Conservation (phyloP, 441 rosid genomes). For the Erodium chrysanthum region DNA sequence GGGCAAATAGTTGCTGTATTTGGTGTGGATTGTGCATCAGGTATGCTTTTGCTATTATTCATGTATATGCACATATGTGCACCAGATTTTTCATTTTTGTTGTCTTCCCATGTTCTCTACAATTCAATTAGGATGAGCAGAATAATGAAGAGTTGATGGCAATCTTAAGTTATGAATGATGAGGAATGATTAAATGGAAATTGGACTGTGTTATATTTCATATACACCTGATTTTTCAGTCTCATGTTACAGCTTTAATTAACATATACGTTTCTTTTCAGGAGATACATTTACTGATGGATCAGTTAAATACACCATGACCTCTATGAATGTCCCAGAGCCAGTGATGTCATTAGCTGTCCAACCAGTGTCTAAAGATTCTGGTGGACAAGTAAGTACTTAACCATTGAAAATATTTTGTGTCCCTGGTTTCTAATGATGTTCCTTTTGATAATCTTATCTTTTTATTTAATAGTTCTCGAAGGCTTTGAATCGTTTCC, state of each 20-base stretch:
- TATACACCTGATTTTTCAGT: not conserved
- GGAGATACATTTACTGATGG: constrained; percentile 98
- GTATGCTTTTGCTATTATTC: constrained; percentile 17
- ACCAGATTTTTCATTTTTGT: not conserved
- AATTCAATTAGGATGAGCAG: not conserved
- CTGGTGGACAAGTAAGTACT: constrained; percentile 81
- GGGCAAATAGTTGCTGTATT: constrained; percentile 98
- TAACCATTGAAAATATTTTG: constrained; percentile 6
- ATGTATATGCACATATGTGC: not conserved
- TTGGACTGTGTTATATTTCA: not conserved
- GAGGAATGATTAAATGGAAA: not conserved
- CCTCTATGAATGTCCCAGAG: constrained; percentile 97
- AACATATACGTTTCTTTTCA: constrained; percentile 22
- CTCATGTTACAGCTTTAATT: constrained; percentile 8
- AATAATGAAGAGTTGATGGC: not conserved
- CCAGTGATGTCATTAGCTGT: constrained; percentile 97
- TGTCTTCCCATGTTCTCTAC: not conserved
- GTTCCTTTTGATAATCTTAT: constrained; percentile 6
- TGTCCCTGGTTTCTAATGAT: constrained; percentile 8
- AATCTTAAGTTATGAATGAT: not conserved
- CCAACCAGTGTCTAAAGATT: constrained; percentile 89
- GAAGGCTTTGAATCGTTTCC: constrained; percentile 90
- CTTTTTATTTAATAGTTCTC: constrained; percentile 47
- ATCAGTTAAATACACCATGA: constrained; percentile 88
- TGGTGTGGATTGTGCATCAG: constrained; percentile 98